Evolutionary conservation across 805 yeast genomes (phyloP), one percentile per base, ranked within the genome.

Genomic region (Kuraishia floccosa): DNA sequence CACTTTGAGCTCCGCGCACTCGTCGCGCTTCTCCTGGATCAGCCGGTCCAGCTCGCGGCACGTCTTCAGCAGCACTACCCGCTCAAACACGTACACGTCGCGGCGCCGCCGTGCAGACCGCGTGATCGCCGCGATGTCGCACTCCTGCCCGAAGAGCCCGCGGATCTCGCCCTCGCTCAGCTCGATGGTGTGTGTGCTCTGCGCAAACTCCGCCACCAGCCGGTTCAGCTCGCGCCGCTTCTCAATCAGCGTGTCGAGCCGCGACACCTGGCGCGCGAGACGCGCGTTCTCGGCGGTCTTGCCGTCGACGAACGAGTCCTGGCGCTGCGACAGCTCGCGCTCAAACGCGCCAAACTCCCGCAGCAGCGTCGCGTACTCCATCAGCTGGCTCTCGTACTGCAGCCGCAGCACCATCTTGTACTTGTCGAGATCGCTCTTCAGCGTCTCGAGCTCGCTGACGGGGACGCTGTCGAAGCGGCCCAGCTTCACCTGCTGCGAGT

Each of bases 61-160:
- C 11, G 30, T 20, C 11, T 11, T 25, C 8, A 19, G n/a, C 17
- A 31, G 17, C 11, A 24, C 18, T 13, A 24, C 9, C 17, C 14
- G 23, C 18, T 16, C 17, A 21, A 26, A 26, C 27, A 49, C 49
- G 33, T 40, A 51, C 11, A 35, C 40, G 27, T 36, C 34, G 10
- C 39, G 39, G 3, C 42, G 24, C 10, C 42, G 23, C 14, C 34
- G 33, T 2, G 56, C 57, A 2, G 40, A 34, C 15, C 43, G 42
- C 16, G 49, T 12, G 11, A 52, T 39, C 5, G 33, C 20, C 11
- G 36, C 34, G 11, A 35, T 31, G 25, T 51, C 54, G 6, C 43
- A 31, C 2, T 51, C 54, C 12, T 39, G 38, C 2, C 46, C 50
- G 32, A 54, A 54, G 15, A 54, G 37, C n/a, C 37, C 24, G 6